A percentile compares a stretch with the other conserved stretches of the same genome.
Conservation (phyloP, 2,329 filamentous ascomycete species). For the Ophiostoma pallidulum region DNA sequence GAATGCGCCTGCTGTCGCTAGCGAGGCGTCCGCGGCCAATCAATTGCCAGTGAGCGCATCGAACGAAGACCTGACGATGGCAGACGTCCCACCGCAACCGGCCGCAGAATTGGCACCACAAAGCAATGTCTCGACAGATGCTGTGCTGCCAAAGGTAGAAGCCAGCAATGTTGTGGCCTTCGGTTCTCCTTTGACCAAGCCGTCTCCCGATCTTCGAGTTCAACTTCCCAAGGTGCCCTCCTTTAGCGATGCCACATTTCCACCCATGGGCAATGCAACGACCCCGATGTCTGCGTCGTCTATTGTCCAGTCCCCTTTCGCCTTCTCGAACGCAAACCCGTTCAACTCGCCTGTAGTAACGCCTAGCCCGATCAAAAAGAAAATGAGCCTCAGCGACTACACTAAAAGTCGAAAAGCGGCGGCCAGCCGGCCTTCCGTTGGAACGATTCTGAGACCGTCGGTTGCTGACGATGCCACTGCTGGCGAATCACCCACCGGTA, state of each 20-base stretch:
- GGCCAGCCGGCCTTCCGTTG: constrained; percentile 30
- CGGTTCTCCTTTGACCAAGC: constrained; percentile 25
- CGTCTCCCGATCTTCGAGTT: constrained; percentile 39
- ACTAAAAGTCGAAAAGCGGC: constrained; percentile 49
- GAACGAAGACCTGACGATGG: constrained; percentile 20
- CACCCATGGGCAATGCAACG: constrained; percentile 25
- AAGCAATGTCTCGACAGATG: background rate
- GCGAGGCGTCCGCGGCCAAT: background rate
- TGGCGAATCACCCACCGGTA: constrained; percentile 11
- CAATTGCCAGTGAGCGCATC: background rate
- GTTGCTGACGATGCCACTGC: constrained; percentile 18
- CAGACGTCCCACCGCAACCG: constrained; percentile 9
- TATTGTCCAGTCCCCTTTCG: constrained; percentile 42
- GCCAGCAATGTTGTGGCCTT: background rate
- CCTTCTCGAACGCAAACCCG: constrained; percentile 31
- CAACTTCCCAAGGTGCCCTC: constrained; percentile 44
- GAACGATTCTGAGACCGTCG: constrained; percentile 29
- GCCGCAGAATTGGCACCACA: background rate
- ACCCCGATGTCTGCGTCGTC: constrained; percentile 39
- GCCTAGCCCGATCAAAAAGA: constrained; percentile 57
- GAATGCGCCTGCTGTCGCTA: background rate
- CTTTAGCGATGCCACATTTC: constrained; percentile 17
- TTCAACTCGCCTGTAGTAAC: constrained; percentile 33
- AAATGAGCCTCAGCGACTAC: constrained; percentile 57
- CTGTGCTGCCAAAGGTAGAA: background rate